phyloP scores from a whole-genome alignment of 179 eudicot genomes.

The Heliamphora pulchella region DNA sequence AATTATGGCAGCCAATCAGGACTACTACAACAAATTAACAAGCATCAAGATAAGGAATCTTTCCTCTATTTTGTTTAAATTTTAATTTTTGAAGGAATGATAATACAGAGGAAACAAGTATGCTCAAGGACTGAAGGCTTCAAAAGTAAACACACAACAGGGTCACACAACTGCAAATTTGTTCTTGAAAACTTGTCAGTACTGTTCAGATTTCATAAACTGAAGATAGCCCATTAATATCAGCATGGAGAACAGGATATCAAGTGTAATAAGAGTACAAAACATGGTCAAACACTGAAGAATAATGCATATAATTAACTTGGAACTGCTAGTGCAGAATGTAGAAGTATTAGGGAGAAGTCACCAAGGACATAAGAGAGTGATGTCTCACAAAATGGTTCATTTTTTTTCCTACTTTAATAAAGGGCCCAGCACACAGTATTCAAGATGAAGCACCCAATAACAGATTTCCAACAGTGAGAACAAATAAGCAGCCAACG shows the following conservation, averaged over 20 bases:
- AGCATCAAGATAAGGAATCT: background rate
- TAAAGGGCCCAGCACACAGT: background rate
- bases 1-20: constrained; percentile 17
- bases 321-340: background rate
- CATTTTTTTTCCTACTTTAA: background rate
- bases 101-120: background rate
- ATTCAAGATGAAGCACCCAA: background rate
- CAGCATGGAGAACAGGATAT: background rate
- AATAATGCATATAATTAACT: background rate
- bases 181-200: background rate
- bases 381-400: no score
- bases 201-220: background rate
- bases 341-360: background rate
- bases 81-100: background rate
- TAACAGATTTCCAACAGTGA: constrained; percentile 3
- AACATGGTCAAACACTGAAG: no score
- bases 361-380: background rate
- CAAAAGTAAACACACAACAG: no score
- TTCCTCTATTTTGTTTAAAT: background rate
- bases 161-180: background rate
- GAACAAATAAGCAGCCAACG: constrained; percentile 1
- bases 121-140: background rate
- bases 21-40: constrained; percentile 1
- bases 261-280: no score
- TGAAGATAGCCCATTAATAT: background rate